phyloP scores from a whole-genome alignment of 2,329 filamentous ascomycete genomes.

The Orbilia quercus region DNA sequence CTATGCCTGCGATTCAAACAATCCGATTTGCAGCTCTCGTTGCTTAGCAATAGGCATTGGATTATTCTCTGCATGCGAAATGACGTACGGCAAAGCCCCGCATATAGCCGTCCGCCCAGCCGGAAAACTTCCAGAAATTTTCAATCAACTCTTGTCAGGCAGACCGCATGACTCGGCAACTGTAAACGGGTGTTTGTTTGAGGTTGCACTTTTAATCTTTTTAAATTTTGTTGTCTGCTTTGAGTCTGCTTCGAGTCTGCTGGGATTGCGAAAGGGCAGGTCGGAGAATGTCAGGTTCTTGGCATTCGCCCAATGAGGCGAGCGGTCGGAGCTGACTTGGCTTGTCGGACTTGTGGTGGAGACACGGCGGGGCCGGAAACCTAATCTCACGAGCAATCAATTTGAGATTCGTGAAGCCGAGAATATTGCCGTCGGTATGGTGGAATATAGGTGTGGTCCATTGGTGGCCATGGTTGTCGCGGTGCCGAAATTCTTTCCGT shows the following conservation, averaged over 20 bases:
- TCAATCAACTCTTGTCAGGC: not conserved
- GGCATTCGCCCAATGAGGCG: slow-evolving; percentile 21
- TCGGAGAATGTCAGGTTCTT: slow-evolving; percentile 17
- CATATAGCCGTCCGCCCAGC: slow-evolving; percentile 11
- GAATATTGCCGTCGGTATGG: slow-evolving; percentile 1
- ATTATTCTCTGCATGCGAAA: not conserved
- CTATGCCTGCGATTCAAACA: slow-evolving; percentile 1
- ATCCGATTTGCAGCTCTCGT: not conserved
- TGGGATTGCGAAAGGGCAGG: slow-evolving; percentile 17
- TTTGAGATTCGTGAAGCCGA: not conserved
- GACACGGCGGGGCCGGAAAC: slow-evolving; percentile 10
- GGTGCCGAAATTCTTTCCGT: slow-evolving; percentile 12
- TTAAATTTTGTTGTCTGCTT: not conserved
- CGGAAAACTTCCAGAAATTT: slow-evolving; percentile 3
- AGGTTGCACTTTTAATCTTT: slow-evolving; percentile 17
- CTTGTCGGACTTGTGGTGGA: slow-evolving; percentile 14
- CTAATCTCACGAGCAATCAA: not conserved
- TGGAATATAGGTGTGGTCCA: not conserved
- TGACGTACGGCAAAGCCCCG: slow-evolving; percentile 28
- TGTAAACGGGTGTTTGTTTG: slow-evolving; percentile 8
- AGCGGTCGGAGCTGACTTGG: slow-evolving; percentile 24
- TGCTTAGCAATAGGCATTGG: slow-evolving; percentile 10
- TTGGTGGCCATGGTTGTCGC: slow-evolving; percentile 1
- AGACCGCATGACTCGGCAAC: not conserved
- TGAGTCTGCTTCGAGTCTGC: slow-evolving; percentile 1